Base-by-base conservation (phyloP, 345 rosid species). In the Streptanthus diversifolius region DNA sequence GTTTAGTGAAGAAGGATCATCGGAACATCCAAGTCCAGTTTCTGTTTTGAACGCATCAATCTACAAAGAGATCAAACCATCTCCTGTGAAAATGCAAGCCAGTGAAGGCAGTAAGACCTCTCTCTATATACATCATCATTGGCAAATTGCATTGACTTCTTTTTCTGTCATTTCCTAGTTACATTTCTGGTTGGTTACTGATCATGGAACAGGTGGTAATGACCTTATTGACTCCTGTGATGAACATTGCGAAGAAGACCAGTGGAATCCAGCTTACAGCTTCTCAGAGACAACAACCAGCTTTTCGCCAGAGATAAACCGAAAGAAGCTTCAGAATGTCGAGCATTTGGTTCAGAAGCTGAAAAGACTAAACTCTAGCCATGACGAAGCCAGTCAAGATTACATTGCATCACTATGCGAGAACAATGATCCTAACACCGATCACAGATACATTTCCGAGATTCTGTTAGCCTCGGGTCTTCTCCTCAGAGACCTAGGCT, bases 401-500 rank as follows among this genome's bases (percentile, higher is more conserved):
- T 95, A 95, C 86, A 89, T 95, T 63, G 99, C 96, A 24, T 91
- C 90, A 13, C 87, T 95, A 47, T 91, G 97, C 29, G 90, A 90
- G 80, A 89, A 85, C 85, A 79, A 75, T 18, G 86, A 85, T 68
- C 93, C 97, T 30, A 57, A 64, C 62, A 63, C 72, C 1, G 96
- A 93, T 74, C 90, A 88, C 74, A 83, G 96, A 82, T 93, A 93
- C 86, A 82, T 93, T 55, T 91, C 97, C 1, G 97, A 93, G 86
- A 91, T 93, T 75, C 70, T 93, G 36, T 76, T 93, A 80, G 95
- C 99, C 68, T 93, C 99, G 0, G 99, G 99, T 71, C 90, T 93
- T 43, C 83, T 93, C 27, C 96, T 93, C 47, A 85, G 89, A 71
- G 96, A 89, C 71, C 83, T 91, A 1, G 79, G 84, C 63, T 80